phyloP scores from a whole-genome alignment of 257 asterid species.

The Solanum gracilifrons region DNA sequence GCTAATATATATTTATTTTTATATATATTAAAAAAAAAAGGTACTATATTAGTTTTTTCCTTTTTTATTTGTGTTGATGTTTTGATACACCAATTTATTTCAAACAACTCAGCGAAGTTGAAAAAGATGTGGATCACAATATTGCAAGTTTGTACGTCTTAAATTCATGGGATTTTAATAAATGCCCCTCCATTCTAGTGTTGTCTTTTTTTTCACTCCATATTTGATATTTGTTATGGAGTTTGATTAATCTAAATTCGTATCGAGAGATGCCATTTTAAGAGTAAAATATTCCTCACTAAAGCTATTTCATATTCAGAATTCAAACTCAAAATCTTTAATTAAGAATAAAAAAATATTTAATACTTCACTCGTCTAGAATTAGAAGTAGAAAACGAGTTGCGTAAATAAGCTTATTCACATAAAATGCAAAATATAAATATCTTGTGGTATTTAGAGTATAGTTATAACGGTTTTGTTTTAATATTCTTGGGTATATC shows the following conservation, averaged over 20 bases:
- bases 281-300: too few relatives aligned
- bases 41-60: neutral
- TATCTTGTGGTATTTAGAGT: too few relatives aligned
- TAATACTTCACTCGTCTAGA: too few relatives aligned
- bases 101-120: neutral
- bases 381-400: too few relatives aligned
- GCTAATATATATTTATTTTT: neutral
- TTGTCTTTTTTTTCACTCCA: rapidly evolving
- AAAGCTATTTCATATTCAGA: neutral
- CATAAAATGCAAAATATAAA: too few relatives aligned
- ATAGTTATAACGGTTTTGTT: too few relatives aligned
- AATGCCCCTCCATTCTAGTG: neutral
- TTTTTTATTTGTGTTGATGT: neutral
- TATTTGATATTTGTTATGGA: neutral
- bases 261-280: neutral
- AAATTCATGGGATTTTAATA: neutral
- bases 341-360: too few relatives aligned
- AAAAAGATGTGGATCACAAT: neutral
- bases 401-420: too few relatives aligned
- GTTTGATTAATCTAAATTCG: neutral
- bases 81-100: neutral
- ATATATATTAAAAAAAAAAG: neutral
- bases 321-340: too few relatives aligned
- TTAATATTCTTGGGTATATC: too few relatives aligned
- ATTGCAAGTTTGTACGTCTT: neutral